Conservation (phyloP, 495 filamentous ascomycete genomes). For the Paragyromitra xinjiangensis region DNA sequence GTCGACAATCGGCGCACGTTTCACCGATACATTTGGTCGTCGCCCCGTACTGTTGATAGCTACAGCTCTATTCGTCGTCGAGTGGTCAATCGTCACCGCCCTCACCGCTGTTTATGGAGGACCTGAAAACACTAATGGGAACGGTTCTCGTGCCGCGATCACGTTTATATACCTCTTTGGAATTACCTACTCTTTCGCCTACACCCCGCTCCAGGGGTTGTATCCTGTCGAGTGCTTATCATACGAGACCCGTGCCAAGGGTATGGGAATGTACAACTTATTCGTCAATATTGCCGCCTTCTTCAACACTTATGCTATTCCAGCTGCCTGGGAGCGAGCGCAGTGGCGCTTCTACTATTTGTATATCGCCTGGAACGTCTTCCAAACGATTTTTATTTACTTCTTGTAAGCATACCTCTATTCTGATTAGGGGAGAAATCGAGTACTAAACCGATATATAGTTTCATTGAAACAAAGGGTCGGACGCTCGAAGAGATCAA, state of each 20-base stretch:
- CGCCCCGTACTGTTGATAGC: slow-evolving; percentile 69
- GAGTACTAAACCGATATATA: not conserved
- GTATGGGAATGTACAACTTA: slow-evolving; percentile 61
- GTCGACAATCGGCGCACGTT: slow-evolving; percentile 71
- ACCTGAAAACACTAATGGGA: slow-evolving; percentile 60
- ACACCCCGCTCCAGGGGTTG: slow-evolving; percentile 72
- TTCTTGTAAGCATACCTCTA: slow-evolving; percentile 57
- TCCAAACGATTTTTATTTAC: slow-evolving; percentile 64
- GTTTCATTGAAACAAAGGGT: slow-evolving; percentile 64
- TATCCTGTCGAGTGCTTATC: slow-evolving; percentile 73
- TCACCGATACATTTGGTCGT: slow-evolving; percentile 74
- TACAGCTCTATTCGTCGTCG: slow-evolving; percentile 64
- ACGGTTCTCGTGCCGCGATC: slow-evolving; percentile 58
- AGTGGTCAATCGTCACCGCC: slow-evolving; percentile 68
- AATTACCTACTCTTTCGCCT: slow-evolving; percentile 58
- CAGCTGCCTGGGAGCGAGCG: slow-evolving; percentile 56
- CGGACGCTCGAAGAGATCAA: slow-evolving; percentile 60
- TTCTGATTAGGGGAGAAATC: not conserved
- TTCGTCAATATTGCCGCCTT: slow-evolving; percentile 58
- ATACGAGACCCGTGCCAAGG: slow-evolving; percentile 69
- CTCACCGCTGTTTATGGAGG: slow-evolving; percentile 58
- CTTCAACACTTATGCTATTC: slow-evolving; percentile 49
- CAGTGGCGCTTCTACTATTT: slow-evolving; percentile 68
- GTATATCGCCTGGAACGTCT: slow-evolving; percentile 66
- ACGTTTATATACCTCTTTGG: slow-evolving; percentile 63